Base-by-base conservation (phyloP, 305 asterid genomes). In the Euphrasia arctica region DNA sequence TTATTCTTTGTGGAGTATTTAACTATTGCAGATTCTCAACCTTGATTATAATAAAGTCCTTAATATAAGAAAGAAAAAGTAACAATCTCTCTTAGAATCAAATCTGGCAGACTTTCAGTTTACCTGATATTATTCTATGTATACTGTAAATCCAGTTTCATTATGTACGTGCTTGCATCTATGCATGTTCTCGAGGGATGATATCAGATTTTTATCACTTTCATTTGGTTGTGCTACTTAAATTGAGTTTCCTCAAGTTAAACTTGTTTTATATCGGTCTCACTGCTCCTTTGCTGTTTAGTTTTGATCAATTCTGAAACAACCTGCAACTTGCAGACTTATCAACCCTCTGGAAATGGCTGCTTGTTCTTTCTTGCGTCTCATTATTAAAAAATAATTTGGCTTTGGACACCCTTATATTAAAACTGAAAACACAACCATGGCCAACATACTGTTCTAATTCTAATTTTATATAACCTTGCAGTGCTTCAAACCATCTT, bases 381-480 rank as follows among this genome's bases (percentile, higher is more conserved):
- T 59, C 47, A 45, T 42, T 42, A n/a, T 54, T 66, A 31, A 43
- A 57, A 58, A 4, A 28, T 22, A n/a, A 59, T 15, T 50, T 5
- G 39, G 65, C 34, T 63, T 9, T 45, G 4, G 29, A 12, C 10
- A 42, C 15, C 63, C 4, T 71, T 65, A 1, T 15, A 34, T 27
- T 60, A 12, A 60, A 9, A 45, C 7, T 34, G 41, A 25, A 54
- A 61, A 60, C 52, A 39, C 22, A 43, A 39, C 52, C 13, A 15
- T 27, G 57, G 55, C 47, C 41, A 31, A 45, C 50, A 55, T 15
- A 45, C 11, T 28, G 6, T 34, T 62, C 42, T 62, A 51, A 57
- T 65, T 54, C 27, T 25, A 54, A 29, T 65, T 18, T 18, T 58
- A 27, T 64, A 5, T 74, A 60, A 64, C 10, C 50, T 47, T 54